Evolutionary conservation across 805 yeast species (phyloP), one percentile per base, ranked within the genome.

Genomic region (Pichia kluyveri): DNA sequence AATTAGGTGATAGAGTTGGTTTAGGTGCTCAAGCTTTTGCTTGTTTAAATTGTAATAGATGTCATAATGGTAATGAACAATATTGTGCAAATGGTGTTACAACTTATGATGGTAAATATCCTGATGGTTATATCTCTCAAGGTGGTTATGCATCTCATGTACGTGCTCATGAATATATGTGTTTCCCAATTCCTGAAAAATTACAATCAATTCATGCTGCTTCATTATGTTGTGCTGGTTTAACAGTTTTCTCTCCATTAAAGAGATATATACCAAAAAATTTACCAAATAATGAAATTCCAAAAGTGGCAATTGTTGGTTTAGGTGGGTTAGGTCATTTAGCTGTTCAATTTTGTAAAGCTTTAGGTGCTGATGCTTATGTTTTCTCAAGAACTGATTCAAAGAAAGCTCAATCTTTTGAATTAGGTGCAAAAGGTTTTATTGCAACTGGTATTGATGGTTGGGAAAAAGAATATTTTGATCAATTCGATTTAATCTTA

Each of bases 171-270:
- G 74, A 73, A 60, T 68, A 69, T 46, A 67, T 69, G 57, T 66
- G 68, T 30, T 73, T 72, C 63, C 68, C 72, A 14, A 69, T 74
- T 46, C 79, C 78, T 14, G 73, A 71, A 17, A 66, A 52, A 32
- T 61, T 74, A 56, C 63, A 62, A 44, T 62, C 73, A 7, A 58
- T 59, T 17, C 68, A 60, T 42, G 77, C 73, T 38, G 77, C 76
- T 8, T 76, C 79, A 8, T 59, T 74, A 63, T 66, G 75, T 63
- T 73, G 79, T 60, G 79, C 75, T 34, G 79, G 79, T 45, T 61
- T 73, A 50, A 75, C 79, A 5, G 75, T 70, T 12, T 75, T 63
- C 60, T 72, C 78, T 11, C 79, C 79, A 31, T 59, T 75, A 48
- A 67, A 64, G 32, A 68, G 76, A 63, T 67, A 67, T 51, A 60